phyloP scores from a whole-genome alignment of 495 filamentous ascomycete genomes.

The Penicillium psychrofluorescens region DNA sequence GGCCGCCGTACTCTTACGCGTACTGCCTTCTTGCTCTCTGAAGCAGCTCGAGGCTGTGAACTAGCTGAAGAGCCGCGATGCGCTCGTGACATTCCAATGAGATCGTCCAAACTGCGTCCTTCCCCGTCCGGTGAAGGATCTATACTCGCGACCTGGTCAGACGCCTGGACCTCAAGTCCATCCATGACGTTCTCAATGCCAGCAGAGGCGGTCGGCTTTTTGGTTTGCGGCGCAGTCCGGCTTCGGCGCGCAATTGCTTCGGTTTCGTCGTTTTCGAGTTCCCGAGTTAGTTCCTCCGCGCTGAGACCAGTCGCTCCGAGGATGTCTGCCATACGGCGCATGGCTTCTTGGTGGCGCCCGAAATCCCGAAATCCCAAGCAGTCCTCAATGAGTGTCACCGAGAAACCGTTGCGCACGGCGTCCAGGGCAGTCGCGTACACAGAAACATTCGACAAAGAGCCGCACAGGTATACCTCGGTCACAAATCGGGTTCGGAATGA shows the following conservation, averaged over 20 bases:
- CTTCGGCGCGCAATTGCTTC: constrained; percentile 29
- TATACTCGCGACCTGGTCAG: constrained; percentile 1
- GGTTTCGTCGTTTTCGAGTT: constrained; percentile 41
- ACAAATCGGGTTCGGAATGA: constrained; percentile 69
- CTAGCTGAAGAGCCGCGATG: neutral
- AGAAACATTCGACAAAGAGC: constrained; percentile 79
- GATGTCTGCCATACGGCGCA: constrained; percentile 67
- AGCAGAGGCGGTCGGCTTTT: constrained; percentile 11
- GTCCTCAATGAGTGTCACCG: constrained; percentile 79
- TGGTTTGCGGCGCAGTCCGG: constrained; percentile 8
- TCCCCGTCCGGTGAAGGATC: constrained; percentile 17
- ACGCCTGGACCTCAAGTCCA: constrained; percentile 20
- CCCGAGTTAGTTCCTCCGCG: constrained; percentile 50
- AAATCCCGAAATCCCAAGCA: constrained; percentile 79
- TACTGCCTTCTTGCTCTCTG: constrained; percentile 15
- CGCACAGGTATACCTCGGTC: constrained; percentile 88
- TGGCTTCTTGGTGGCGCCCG: constrained; percentile 64
- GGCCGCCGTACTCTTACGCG: constrained; percentile 25
- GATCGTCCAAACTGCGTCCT: constrained; percentile 1
- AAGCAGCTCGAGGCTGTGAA: constrained; percentile 1
- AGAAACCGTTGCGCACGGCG: constrained; percentile 78
- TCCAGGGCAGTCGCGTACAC: constrained; percentile 91
- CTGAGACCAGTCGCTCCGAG: constrained; percentile 63
- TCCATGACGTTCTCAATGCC: constrained; percentile 35
- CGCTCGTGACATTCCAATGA: constrained; percentile 15